A percentile compares a stretch with the other conserved stretches of the same genome.
Evolutionary conservation across 2,329 filamentous ascomycete species (phyloP).

Genomic region (Hysterium pulicare): DNA sequence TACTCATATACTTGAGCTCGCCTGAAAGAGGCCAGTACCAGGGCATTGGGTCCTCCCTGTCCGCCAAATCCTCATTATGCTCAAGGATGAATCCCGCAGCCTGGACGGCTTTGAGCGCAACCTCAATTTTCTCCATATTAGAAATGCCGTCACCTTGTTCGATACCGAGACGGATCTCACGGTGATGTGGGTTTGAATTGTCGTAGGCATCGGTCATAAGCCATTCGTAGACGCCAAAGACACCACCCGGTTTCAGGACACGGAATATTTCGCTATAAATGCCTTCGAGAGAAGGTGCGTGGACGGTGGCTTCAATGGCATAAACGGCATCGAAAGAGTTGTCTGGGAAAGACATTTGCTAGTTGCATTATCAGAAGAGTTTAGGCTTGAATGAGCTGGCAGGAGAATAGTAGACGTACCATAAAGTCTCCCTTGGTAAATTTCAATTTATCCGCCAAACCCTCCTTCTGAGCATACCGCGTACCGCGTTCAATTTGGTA

Average conservation of each 20-base stretch:
- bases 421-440: constrained; percentile 98
- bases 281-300: constrained; percentile 84
- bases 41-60: constrained; percentile 68
- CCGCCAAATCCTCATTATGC: constrained; percentile 81
- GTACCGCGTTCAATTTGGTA: constrained; percentile 97
- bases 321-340: constrained; percentile 94
- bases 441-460: constrained; percentile 71
- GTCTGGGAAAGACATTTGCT: constrained; percentile 93
- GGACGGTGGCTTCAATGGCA: constrained; percentile 94
- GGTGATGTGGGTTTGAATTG: constrained; percentile 80
- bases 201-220: constrained; percentile 96
- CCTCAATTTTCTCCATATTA: constrained; percentile 89
- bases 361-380: not conserved
- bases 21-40: constrained; percentile 95
- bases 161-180: constrained; percentile 87
- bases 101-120: constrained; percentile 79
- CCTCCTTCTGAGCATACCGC: constrained; percentile 77
- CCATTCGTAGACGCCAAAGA: constrained; percentile 98
- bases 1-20: constrained; percentile 77
- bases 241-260: constrained; percentile 90
- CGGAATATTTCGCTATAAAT: constrained; percentile 95
- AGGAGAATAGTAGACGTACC: constrained; percentile 42
- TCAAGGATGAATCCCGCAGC: constrained; percentile 81
- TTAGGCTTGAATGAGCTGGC: no score
- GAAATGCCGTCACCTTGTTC: constrained; percentile 95